Percentiles rank a stretch among this genome's conserved stretches.
Conservation (phyloP, 805 yeast species). For the Saccharomycopsis malanga region DNA sequence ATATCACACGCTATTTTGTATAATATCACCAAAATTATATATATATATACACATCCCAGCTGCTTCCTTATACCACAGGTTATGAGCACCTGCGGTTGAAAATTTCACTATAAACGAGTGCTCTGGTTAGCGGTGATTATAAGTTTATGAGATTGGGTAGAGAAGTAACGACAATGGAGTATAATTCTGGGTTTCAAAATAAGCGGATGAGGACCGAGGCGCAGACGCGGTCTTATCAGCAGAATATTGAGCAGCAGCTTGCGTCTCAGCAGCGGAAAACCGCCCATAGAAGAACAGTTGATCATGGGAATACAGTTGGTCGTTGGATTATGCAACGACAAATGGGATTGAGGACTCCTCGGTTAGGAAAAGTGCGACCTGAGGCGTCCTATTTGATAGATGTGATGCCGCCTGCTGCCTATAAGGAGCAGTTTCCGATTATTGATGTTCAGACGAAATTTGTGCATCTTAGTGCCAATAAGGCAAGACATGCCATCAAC, state of each 20-base stretch:
- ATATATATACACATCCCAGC: too few relatives aligned
- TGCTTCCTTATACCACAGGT: too few relatives aligned
- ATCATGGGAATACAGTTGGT: slow-evolving; percentile 70
- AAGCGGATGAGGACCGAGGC: background rate
- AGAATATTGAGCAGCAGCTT: slow-evolving; percentile 12
- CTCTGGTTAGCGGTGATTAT: too few relatives aligned
- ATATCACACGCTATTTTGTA: too few relatives aligned
- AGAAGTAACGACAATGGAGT: too few relatives aligned
- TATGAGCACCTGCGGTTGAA: too few relatives aligned
- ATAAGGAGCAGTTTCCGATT: slow-evolving; percentile 39
- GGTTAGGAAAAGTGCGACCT: slow-evolving; percentile 52
- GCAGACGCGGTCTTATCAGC: background rate
- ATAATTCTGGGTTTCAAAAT: background rate
- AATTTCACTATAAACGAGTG: too few relatives aligned
- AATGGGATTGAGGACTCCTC: slow-evolving; percentile 36
- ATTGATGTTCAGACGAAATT: slow-evolving; percentile 72
- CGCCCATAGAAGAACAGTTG: slow-evolving; percentile 63
- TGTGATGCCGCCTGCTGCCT: slow-evolving; percentile 59
- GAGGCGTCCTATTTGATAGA: slow-evolving; percentile 60
- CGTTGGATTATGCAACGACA: slow-evolving; percentile 48
- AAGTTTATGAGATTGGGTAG: too few relatives aligned
- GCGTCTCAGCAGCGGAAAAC: slow-evolving; percentile 40
- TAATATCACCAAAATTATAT: too few relatives aligned
- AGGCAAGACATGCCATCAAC: slow-evolving; percentile 84
- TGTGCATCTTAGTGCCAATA: slow-evolving; percentile 85